Conservation (phyloP, 768 basidiomycete genomes). For the Amanita inopinata region DNA sequence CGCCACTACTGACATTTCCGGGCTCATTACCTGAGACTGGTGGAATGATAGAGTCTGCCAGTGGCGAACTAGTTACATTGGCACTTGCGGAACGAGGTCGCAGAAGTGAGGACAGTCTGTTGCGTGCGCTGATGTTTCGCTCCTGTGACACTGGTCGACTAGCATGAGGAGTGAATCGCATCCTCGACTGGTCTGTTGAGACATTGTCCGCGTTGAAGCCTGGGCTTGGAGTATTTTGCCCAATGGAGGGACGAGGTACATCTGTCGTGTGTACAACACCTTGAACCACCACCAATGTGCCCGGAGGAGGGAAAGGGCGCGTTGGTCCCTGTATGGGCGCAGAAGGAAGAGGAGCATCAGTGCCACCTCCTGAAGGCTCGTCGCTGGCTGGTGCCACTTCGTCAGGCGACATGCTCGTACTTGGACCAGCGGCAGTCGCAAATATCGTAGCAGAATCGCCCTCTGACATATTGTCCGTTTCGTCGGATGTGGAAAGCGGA, state of each 20-base stretch:
- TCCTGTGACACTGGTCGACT: conserved; percentile 22
- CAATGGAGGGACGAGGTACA: conserved; percentile 36
- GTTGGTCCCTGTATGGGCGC: conserved; percentile 18
- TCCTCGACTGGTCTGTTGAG: conserved; percentile 4
- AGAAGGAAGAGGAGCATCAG: conserved; percentile 12
- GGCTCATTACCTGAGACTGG: not conserved
- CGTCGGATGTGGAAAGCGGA: conserved; percentile 4
- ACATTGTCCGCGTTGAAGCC: not conserved
- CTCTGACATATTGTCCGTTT: not conserved
- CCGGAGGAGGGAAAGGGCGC: conserved; percentile 61
- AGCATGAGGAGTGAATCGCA: conserved; percentile 14
- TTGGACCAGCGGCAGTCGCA: not conserved
- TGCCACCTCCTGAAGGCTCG: not conserved
- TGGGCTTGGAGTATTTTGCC: not conserved
- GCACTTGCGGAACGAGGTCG: conserved; percentile 23
- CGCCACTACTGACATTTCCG: too few species aligned
- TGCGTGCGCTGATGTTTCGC: conserved; percentile 18
- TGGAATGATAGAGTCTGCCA: not conserved
- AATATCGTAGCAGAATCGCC: not conserved
- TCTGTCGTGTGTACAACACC: conserved; percentile 77
- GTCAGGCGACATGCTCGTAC: too few species aligned
- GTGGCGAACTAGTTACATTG: not conserved
- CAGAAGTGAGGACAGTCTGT: conserved; percentile 24
- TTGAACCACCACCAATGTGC: conserved; percentile 76
- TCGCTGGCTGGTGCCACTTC: not conserved